A percentile compares a stretch with the other conserved stretches of the same genome.
phyloP scores from a whole-genome alignment of 306 rosid species.

The Luffa aegyptiaca region DNA sequence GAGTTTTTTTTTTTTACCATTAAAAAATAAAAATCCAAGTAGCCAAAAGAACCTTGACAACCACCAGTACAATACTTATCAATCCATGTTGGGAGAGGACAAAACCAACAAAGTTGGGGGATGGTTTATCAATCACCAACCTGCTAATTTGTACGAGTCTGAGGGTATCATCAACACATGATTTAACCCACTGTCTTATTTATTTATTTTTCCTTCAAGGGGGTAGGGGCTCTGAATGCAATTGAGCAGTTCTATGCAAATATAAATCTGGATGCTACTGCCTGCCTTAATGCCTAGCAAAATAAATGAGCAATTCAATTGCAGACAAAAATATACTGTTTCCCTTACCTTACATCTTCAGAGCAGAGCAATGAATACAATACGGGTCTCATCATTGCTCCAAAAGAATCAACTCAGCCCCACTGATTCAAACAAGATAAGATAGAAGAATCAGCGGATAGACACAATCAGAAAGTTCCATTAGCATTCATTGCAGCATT shows the following conservation, averaged over 20 bases:
- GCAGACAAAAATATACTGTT: constrained; percentile 6
- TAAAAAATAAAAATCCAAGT: neutral
- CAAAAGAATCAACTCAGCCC: neutral
- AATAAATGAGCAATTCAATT: neutral
- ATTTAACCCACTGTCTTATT: neutral
- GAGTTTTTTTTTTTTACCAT: neutral
- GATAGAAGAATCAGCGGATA: neutral
- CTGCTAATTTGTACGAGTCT: neutral
- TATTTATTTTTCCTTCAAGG: neutral
- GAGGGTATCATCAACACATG: neutral
- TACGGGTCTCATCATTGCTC: constrained; percentile 2
- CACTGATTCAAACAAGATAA: constrained; percentile 3
- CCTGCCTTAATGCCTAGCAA: neutral
- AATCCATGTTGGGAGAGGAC: neutral
- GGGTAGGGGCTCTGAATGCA: neutral
- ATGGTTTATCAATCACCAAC: neutral
- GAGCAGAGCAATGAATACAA: neutral
- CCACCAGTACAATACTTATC: neutral
- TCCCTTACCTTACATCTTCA: neutral
- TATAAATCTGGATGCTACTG: neutral
- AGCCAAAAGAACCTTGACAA: neutral
- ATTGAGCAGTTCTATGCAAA: neutral
- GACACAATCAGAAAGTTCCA: neutral
- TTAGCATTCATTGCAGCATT: constrained; percentile 1
- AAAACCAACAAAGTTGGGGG: neutral